A percentile compares a stretch with the other conserved stretches of the same genome.
phyloP scores from a whole-genome alignment of 2,329 filamentous ascomycete species.

The Fusarium sacchari region DNA sequence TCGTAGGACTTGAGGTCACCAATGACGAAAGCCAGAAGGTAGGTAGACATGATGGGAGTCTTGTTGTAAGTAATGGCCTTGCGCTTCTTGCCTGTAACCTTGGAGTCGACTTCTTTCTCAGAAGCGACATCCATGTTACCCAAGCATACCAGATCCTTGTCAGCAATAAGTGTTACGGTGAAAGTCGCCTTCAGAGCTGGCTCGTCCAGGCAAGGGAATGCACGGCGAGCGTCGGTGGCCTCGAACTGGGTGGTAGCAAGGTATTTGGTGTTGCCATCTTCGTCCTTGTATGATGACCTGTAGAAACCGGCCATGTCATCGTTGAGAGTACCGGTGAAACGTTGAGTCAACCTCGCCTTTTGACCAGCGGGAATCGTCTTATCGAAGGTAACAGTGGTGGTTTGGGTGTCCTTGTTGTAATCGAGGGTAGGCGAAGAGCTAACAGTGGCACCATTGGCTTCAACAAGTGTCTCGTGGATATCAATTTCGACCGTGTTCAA shows the following conservation, averaged over 20 bases:
- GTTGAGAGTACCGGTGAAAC: slow-evolving; percentile 82
- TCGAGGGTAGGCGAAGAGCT: slow-evolving; percentile 59
- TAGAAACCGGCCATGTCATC: slow-evolving; percentile 99
- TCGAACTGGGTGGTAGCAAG: slow-evolving; percentile 97
- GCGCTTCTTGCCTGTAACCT: slow-evolving; percentile 68
- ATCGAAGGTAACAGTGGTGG: slow-evolving; percentile 82
- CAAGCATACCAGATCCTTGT: slow-evolving; percentile 89
- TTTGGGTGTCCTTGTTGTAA: slow-evolving; percentile 83
- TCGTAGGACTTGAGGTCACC: slow-evolving; percentile 95
- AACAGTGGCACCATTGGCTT: slow-evolving; percentile 60
- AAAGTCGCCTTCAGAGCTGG: slow-evolving; percentile 93
- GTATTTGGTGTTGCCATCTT: slow-evolving; percentile 81
- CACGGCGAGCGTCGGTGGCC: slow-evolving; percentile 89
- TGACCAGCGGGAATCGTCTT: slow-evolving; percentile 76
- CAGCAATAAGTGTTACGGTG: slow-evolving; percentile 88
- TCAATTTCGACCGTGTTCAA: slow-evolving; percentile 90
- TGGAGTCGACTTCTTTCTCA: slow-evolving; percentile 76
- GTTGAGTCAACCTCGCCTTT: slow-evolving; percentile 71
- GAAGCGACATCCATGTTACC: slow-evolving; percentile 96
- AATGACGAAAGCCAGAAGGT: slow-evolving; percentile 92
- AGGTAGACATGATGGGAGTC: slow-evolving; percentile 94
- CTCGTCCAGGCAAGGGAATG: slow-evolving; percentile 97
- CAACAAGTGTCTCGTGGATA: slow-evolving; percentile 70
- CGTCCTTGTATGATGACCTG: slow-evolving; percentile 88
- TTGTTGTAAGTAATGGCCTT: slow-evolving; percentile 93